Conservation (phyloP, 768 basidiomycete species). For the Rossbeevera mucosa region DNA sequence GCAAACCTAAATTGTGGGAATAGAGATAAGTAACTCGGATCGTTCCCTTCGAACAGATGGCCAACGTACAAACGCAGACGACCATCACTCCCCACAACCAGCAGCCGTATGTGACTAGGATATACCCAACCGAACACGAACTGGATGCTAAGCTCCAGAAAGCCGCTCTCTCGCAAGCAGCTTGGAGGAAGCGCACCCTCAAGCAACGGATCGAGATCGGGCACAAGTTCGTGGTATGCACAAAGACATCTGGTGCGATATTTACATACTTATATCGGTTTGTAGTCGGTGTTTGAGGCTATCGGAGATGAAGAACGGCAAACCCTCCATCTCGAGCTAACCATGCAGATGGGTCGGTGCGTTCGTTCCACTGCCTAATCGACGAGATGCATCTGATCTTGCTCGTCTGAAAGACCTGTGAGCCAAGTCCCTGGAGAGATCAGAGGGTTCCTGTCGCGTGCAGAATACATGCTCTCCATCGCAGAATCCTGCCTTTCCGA, state of each 20-base stretch:
- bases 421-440: constrained; percentile 77
- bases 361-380: constrained; percentile 18
- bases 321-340: constrained; percentile 57
- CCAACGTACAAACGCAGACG: constrained; percentile 47
- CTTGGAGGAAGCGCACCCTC: constrained; percentile 60
- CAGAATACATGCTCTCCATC: constrained; percentile 80
- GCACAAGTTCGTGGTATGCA: constrained; percentile 62
- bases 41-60: background rate
- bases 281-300: constrained; percentile 46
- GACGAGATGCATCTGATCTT: background rate
- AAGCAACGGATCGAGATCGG: constrained; percentile 67
- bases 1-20: too few species aligned
- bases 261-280: background rate
- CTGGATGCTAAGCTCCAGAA: constrained; percentile 56
- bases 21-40: too few species aligned
- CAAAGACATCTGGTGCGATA: constrained; percentile 8
- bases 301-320: constrained; percentile 48
- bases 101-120: constrained; percentile 49
- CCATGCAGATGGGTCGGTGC: constrained; percentile 89
- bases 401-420: constrained; percentile 55
- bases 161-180: constrained; percentile 64
- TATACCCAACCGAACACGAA: constrained; percentile 56
- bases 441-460: constrained; percentile 74
- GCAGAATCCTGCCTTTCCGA: constrained; percentile 73
- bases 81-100: constrained; percentile 84